These are phyloP conservation scores for Microdochium bolleyi DNA, from an alignment of 2,329 filamentous ascomycete genomes.

Conservation along the genomic window DNA sequence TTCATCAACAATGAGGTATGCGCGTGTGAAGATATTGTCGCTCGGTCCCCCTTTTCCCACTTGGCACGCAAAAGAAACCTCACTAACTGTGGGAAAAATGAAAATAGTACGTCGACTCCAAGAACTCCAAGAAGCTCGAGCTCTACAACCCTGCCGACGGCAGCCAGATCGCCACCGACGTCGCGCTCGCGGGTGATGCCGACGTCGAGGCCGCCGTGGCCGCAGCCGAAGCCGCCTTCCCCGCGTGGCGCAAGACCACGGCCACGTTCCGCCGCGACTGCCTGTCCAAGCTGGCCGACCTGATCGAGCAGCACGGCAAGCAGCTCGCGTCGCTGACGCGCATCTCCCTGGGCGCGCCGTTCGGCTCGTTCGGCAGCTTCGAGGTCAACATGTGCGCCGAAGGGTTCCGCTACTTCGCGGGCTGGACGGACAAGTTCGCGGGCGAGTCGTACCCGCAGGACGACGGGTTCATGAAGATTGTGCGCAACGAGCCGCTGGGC, in stretches of 20 bases:
- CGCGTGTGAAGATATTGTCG: neutral
- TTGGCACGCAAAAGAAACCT: too few relatives aligned
- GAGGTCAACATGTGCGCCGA: constrained; percentile 24
- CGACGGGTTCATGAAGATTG: constrained; percentile 29
- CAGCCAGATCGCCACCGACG: constrained; percentile 37
- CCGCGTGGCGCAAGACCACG: constrained; percentile 28
- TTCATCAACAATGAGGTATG: constrained; percentile 29
- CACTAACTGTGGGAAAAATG: neutral
- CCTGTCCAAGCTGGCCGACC: constrained; percentile 33
- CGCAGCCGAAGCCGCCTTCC: constrained; percentile 38
- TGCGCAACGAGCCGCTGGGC: constrained; percentile 20
- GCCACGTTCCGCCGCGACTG: constrained; percentile 39
- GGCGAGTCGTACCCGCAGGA: constrained; percentile 27
- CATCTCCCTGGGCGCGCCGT: constrained; percentile 37
- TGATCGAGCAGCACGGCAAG: constrained; percentile 27
- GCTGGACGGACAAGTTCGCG: constrained; percentile 23
- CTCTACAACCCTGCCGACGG: constrained; percentile 40
- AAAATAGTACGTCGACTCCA: constrained; percentile 28
- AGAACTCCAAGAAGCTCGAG: constrained; percentile 34
- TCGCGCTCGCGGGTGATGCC: constrained; percentile 33
- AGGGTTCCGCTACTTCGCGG: constrained; percentile 5
- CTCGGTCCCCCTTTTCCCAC: neutral
- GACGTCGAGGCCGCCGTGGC: constrained; percentile 39
- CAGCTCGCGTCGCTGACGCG: constrained; percentile 29
- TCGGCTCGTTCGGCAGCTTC: constrained; percentile 14